Evolutionary conservation across 2,329 filamentous ascomycete genomes (phyloP).

Genomic region (Clonostachys rosea): DNA sequence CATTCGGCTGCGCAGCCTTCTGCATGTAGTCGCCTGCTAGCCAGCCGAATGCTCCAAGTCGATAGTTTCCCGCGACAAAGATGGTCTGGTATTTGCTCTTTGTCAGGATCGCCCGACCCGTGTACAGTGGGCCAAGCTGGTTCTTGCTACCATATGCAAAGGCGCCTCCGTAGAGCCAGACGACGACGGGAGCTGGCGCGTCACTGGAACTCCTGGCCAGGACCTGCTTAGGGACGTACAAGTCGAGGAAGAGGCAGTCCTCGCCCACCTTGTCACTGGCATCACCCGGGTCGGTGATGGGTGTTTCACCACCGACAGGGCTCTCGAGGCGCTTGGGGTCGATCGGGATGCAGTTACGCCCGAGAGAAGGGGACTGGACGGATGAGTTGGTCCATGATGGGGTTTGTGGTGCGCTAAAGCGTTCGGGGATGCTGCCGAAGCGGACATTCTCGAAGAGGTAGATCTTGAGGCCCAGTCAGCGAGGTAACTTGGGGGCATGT

Average conservation of each 20-base stretch:
- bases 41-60: conserved; percentile 71
- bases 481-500: too few species aligned
- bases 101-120: too few species aligned
- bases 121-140: too few species aligned
- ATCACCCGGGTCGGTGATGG: conserved; percentile 6
- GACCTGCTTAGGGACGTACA: conserved; percentile 10
- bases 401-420: conserved; percentile 11
- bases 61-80: conserved; percentile 71
- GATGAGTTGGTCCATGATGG: conserved; percentile 3
- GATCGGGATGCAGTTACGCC: conserved; percentile 1
- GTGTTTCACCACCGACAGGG: conserved; percentile 3
- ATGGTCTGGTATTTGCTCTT: conserved; percentile 50
- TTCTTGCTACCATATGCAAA: conserved; percentile 10
- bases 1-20: conserved; percentile 47
- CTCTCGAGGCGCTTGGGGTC: conserved; percentile 6
- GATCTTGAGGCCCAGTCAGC: conserved; percentile 3
- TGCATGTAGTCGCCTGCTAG: conserved; percentile 50
- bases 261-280: conserved; percentile 10
- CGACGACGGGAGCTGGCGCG: conserved; percentile 28
- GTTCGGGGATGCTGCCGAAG: conserved; percentile 12
- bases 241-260: conserved; percentile 13
- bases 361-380: conserved; percentile 5
- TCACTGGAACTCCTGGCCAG: too few species aligned
- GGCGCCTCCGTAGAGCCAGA: conserved; percentile 51
- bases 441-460: conserved; percentile 17